Evolutionary conservation across 306 rosid genomes (phyloP), one percentile per base, ranked within the genome.

Genomic region (Cucurbita moschata): DNA sequence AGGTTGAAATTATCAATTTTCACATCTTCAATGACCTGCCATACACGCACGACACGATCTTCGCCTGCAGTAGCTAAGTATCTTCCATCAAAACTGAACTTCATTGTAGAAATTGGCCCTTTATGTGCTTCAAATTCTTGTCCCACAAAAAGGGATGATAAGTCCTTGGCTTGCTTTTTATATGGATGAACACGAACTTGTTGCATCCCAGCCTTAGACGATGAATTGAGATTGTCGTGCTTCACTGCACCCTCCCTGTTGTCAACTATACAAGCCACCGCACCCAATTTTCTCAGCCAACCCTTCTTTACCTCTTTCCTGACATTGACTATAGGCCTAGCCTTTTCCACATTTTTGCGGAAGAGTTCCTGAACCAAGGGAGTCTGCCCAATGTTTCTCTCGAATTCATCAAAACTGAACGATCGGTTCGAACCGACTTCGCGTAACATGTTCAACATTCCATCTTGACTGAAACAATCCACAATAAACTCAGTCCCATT

Each of bases 1-100:
- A 77, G 75, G 77, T 86, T 81, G 51, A 84, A 53, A 81, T 57
- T 76, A 46, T 73, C 79, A n/a, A 79, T 70, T 82, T 82, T 85
- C 76, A 83, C 92, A 49, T 82, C 87, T 74, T 84, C 92, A 65
- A 84, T 58, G 80, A 92, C 92, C 85, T 81, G 80, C 98, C 98
- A 92, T 55, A 92, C 88, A 4, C 92, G 85, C 38, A 92, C 91
- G 14, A 86, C 57, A 15, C 91, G 89, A 84, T 92, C 98, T 81
- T 86, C 86, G 23, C 96, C 98, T 6, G 88, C 96, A 76, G 85
- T 92, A 60, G 98, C 98, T 58, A 92, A 74, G 77, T 88, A 88
- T 55, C 78, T 80, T 46, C 98, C 98, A 66, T 92, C 96, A 50
- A 64, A 86, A 74, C 96, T 92, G 80, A 92, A 92, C 83, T 90